Evolutionary conservation across 805 yeast genomes (phyloP).

Genomic region (Brettanomyces custersianus): DNA sequence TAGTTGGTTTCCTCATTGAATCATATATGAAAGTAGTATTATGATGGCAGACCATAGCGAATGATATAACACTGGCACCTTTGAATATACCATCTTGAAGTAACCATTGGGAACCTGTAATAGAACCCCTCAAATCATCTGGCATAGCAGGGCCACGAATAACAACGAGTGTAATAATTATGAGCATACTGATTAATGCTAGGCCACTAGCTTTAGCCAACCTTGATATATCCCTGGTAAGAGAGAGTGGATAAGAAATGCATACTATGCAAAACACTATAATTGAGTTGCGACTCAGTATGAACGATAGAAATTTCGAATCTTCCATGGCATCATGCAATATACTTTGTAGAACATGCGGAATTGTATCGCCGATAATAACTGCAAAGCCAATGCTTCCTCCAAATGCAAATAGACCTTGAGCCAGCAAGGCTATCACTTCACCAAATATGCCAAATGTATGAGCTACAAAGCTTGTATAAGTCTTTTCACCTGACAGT

Average conservation of each 20-base stretch:
- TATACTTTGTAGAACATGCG: constrained; percentile 71
- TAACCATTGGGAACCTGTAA: constrained; percentile 37
- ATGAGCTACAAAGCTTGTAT: constrained; percentile 75
- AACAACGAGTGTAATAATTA: constrained; percentile 67
- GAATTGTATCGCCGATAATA: constrained; percentile 90
- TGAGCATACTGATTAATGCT: constrained; percentile 76
- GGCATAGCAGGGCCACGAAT: constrained; percentile 61
- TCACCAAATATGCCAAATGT: constrained; percentile 75
- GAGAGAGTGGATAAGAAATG: constrained; percentile 75
- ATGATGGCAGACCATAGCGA: constrained; percentile 94
- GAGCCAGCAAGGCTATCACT: constrained; percentile 57
- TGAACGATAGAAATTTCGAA: constrained; percentile 35
- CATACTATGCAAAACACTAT: constrained; percentile 61
- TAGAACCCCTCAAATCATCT: constrained; percentile 36
- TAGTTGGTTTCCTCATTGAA: constrained; percentile 67
- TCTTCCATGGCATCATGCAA: constrained; percentile 37
- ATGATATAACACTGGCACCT: constrained; percentile 88
- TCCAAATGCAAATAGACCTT: constrained; percentile 87
- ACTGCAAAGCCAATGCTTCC: constrained; percentile 92
- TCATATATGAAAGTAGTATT: constrained; percentile 86
- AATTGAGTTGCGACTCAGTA: constrained; percentile 60
- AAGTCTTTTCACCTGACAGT: constrained; percentile 64
- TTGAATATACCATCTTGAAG: constrained; percentile 66
- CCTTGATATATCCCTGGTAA: constrained; percentile 72
- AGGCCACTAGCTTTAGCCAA: constrained; percentile 81